These are phyloP conservation scores for Saraca asoca DNA, from an alignment of 331 rosid species.

Conservation along the genomic window DNA sequence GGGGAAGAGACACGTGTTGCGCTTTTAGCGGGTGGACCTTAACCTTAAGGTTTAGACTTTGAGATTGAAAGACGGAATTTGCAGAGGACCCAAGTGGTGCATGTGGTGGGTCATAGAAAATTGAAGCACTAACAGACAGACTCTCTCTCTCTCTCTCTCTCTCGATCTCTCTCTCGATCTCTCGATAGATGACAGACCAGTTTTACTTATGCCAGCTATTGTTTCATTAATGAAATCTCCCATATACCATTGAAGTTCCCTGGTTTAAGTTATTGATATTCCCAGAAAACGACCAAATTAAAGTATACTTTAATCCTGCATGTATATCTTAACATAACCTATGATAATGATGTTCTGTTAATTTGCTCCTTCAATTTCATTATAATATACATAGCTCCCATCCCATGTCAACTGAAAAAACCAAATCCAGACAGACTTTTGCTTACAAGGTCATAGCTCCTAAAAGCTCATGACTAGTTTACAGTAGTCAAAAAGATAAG, in stretches of 20 bases:
- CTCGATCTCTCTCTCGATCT: too few relatives aligned
- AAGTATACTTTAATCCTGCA: background rate
- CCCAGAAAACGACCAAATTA: constrained; percentile 28
- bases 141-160: constrained; percentile 29
- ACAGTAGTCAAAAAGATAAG: too few relatives aligned
- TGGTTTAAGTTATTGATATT: constrained; percentile 27
- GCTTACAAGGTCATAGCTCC: too few relatives aligned
- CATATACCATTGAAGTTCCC: constrained; percentile 37
- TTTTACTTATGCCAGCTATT: constrained; percentile 48
- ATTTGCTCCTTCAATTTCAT: background rate
- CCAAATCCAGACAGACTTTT: background rate
- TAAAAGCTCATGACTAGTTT: too few relatives aligned
- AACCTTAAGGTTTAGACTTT: constrained; percentile 37
- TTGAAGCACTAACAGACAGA: constrained; percentile 42
- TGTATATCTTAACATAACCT: too few relatives aligned
- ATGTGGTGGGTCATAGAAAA: constrained; percentile 71
- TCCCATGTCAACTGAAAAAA: too few relatives aligned
- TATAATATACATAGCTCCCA: too few relatives aligned
- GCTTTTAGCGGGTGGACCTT: constrained; percentile 47
- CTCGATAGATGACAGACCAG: constrained; percentile 37
- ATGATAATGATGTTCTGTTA: background rate
- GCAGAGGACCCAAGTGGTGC: constrained; percentile 53
- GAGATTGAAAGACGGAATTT: constrained; percentile 45
- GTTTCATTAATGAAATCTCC: constrained; percentile 32
- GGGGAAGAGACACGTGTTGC: constrained; percentile 65